phyloP scores from a whole-genome alignment of 179 eudicot species.

The Heliamphora pulchella region DNA sequence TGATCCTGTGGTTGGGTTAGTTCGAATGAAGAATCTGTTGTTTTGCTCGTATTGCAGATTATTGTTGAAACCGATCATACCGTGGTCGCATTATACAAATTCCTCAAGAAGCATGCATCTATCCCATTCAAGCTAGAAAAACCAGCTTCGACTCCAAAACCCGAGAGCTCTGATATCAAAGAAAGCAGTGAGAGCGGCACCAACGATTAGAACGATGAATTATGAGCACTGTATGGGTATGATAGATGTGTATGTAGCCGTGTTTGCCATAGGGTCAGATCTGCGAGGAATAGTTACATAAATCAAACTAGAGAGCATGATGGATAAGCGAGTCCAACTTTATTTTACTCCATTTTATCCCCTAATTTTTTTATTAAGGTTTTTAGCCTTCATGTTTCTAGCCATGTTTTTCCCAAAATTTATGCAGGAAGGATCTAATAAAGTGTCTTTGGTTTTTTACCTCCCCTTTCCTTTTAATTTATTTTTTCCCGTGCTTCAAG shows the following conservation, averaged over 20 bases:
- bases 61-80: constrained; percentile 44
- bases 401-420: too few species aligned
- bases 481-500: too few species aligned
- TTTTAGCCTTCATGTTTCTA: neutral
- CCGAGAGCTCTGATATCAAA: constrained; percentile 22
- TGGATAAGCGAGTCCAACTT: neutral
- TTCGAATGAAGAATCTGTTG: neutral
- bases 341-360: too few species aligned
- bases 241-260: neutral
- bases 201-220: constrained; percentile 38
- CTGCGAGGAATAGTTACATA: neutral
- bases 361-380: neutral
- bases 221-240: constrained; percentile 22
- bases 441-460: too few species aligned
- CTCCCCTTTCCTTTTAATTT: too few species aligned
- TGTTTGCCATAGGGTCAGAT: neutral
- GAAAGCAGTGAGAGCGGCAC: constrained; percentile 20
- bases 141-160: constrained; percentile 22
- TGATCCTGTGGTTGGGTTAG: neutral
- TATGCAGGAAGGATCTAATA: too few species aligned
- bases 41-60: constrained; percentile 28
- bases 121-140: constrained; percentile 50
- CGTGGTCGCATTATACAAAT: constrained; percentile 44
- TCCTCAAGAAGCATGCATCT: constrained; percentile 46
- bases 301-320: neutral